phyloP scores from a whole-genome alignment of 345 rosid species.

The Linum lewisii region DNA sequence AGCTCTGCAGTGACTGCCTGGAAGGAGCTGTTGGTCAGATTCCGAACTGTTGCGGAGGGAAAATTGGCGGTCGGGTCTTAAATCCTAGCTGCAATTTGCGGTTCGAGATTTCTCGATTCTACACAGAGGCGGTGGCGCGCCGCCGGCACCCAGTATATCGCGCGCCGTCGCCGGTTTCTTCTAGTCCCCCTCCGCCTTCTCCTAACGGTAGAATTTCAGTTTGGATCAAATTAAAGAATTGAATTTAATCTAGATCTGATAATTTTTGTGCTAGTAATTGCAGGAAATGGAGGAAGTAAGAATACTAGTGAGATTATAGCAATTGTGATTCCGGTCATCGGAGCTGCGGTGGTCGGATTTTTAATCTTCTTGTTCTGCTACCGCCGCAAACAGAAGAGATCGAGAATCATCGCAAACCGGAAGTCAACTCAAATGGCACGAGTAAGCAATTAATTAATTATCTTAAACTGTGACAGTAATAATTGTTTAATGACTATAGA shows the following conservation, averaged over 20 bases:
- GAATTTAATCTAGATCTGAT: neutral
- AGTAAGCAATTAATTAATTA: neutral
- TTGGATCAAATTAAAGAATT: neutral
- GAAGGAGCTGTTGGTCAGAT: neutral
- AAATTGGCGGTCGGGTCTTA: slow-evolving; percentile 20
- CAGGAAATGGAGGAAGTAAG: slow-evolving; percentile 12
- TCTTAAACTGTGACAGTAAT: neutral
- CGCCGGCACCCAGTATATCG: neutral
- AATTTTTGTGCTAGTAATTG: too few relatives aligned
- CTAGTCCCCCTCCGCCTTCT: neutral
- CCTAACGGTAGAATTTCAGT: too few relatives aligned
- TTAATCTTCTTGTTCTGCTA: slow-evolving; percentile 6
- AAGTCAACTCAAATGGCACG: neutral
- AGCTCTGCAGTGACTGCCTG: slow-evolving; percentile 36
- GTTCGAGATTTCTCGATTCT: slow-evolving; percentile 23
- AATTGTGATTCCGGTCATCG: slow-evolving; percentile 10
- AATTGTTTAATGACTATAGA: too few relatives aligned
- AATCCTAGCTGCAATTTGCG: slow-evolving; percentile 28
- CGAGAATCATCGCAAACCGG: slow-evolving; percentile 6
- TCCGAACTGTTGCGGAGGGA: slow-evolving; percentile 2
- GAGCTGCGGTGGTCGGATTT: slow-evolving; percentile 6
- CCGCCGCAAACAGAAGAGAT: slow-evolving; percentile 1
- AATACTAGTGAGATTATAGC: neutral
- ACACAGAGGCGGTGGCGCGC: slow-evolving; percentile 4
- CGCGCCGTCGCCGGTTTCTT: too few relatives aligned